phyloP scores from a whole-genome alignment of 2,329 filamentous ascomycete genomes.

The Gaeumannomyces tritici region DNA sequence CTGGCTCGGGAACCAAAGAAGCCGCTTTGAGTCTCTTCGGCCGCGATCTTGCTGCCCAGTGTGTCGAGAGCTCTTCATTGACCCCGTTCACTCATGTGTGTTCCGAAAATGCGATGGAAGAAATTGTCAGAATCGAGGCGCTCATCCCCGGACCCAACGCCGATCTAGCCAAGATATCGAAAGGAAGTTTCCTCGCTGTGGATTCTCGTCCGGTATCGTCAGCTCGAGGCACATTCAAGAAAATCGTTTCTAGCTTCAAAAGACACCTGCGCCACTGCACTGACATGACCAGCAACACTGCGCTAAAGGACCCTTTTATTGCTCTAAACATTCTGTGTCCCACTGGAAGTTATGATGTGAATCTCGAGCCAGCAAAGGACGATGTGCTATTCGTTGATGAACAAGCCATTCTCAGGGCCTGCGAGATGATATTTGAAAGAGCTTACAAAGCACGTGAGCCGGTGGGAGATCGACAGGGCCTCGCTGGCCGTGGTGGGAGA shows the following conservation, averaged over 20 bases:
- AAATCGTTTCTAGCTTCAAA: conserved; percentile 44
- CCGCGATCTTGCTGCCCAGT: conserved; percentile 17
- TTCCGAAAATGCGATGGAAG: neutral
- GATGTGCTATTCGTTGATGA: conserved; percentile 60
- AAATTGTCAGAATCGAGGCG: conserved; percentile 33
- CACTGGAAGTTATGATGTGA: conserved; percentile 56
- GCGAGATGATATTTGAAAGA: conserved; percentile 29
- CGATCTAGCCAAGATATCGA: conserved; percentile 30
- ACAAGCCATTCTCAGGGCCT: conserved; percentile 29
- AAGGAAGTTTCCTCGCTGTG: conserved; percentile 55
- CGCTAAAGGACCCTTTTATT: conserved; percentile 47
- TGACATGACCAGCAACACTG: conserved; percentile 10
- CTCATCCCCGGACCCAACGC: conserved; percentile 46
- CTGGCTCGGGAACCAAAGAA: conserved; percentile 40
- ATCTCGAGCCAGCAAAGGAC: conserved; percentile 63
- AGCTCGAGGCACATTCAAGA: conserved; percentile 46
- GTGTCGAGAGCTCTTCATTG: neutral
- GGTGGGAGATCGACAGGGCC: neutral
- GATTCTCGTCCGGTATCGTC: conserved; percentile 56
- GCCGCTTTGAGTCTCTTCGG: conserved; percentile 55
- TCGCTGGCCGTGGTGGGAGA: neutral
- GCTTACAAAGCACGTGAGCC: neutral
- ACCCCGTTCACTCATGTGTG: conserved; percentile 5
- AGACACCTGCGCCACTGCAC: conserved; percentile 29
- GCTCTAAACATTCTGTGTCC: conserved; percentile 55